A percentile compares a stretch with the other conserved stretches of the same genome.
These are phyloP conservation scores for Penicillium sp. DNA, from an alignment of 2,329 filamentous ascomycete genomes.

Conservation along the genomic window DNA sequence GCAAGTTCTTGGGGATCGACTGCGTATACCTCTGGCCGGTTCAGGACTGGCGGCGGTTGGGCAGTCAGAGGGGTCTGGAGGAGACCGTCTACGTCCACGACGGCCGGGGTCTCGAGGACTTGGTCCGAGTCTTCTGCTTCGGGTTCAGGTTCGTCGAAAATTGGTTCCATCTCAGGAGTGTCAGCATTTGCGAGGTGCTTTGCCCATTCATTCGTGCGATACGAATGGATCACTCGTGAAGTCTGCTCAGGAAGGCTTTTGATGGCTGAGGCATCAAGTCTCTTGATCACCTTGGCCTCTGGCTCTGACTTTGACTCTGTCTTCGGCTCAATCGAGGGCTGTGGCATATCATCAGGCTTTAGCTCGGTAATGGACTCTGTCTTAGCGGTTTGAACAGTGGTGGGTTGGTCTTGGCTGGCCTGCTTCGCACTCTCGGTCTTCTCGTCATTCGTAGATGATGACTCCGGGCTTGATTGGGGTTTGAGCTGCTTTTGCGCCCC, in stretches of 20 bases:
- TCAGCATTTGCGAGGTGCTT: conserved; percentile 82
- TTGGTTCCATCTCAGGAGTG: conserved; percentile 54
- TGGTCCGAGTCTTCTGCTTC: conserved; percentile 28
- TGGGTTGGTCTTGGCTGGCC: neutral
- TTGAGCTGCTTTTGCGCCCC: neutral
- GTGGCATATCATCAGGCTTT: neutral
- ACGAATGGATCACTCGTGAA: conserved; percentile 74
- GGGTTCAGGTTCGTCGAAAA: conserved; percentile 31
- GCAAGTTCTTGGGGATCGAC: conserved; percentile 19
- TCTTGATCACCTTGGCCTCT: conserved; percentile 4
- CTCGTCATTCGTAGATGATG: neutral
- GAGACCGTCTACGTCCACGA: conserved; percentile 62
- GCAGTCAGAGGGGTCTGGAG: conserved; percentile 60
- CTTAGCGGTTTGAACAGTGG: neutral
- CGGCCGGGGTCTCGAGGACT: conserved; percentile 53
- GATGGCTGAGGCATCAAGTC: conserved; percentile 36
- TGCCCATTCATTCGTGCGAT: conserved; percentile 93
- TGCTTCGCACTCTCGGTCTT: neutral
- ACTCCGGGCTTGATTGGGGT: neutral
- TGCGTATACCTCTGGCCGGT: conserved; percentile 14
- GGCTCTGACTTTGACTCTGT: conserved; percentile 1
- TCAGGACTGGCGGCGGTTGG: conserved; percentile 40
- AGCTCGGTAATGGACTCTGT: neutral
- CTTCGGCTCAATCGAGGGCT: neutral
- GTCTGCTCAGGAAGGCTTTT: conserved; percentile 65